Evolutionary conservation across 192 early-diverging fungal species (phyloP).

Genomic region (Fimicolochytrium jonesii): DNA sequence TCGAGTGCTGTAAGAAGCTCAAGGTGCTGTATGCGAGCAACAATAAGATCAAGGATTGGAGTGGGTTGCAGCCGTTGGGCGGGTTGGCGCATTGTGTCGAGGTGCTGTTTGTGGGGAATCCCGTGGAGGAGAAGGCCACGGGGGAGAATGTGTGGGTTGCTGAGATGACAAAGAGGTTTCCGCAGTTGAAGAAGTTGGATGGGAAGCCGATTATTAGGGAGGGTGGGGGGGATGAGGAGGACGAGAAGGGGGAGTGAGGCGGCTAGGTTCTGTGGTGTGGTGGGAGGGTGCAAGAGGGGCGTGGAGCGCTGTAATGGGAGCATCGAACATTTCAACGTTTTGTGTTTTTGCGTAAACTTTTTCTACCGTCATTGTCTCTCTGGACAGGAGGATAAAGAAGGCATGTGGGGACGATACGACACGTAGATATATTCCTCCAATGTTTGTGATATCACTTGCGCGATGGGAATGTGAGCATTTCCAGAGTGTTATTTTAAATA

Average conservation of each 20-base stretch:
- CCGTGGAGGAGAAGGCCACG: conserved; percentile 54
- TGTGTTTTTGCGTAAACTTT: no score
- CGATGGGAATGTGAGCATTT: no score
- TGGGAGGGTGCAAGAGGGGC: no score
- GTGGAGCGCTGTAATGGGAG: no score
- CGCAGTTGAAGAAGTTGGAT: conserved; percentile 46
- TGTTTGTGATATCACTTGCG: no score
- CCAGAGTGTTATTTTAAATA: no score
- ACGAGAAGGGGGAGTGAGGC: conserved; percentile 6
- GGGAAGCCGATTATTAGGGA: conserved; percentile 51
- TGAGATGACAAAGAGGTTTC: conserved; percentile 49
- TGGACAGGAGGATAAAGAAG: no score
- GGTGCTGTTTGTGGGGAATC: conserved; percentile 46
- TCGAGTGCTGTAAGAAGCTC: conserved; percentile 57
- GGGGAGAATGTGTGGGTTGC: conserved; percentile 51
- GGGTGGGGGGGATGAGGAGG: conserved; percentile 16
- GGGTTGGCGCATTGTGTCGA: conserved; percentile 46
- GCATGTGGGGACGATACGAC: no score
- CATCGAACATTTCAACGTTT: no score
- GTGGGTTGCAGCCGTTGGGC: conserved; percentile 37
- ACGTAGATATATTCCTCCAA: no score
- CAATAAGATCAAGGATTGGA: conserved; percentile 59
- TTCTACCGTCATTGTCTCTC: no score
- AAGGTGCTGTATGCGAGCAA: conserved; percentile 55
- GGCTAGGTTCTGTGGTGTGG: no score